These are phyloP conservation scores for Ustilago nuda DNA, from an alignment of 1,284 basidiomycete genomes.

Conservation along the genomic window DNA sequence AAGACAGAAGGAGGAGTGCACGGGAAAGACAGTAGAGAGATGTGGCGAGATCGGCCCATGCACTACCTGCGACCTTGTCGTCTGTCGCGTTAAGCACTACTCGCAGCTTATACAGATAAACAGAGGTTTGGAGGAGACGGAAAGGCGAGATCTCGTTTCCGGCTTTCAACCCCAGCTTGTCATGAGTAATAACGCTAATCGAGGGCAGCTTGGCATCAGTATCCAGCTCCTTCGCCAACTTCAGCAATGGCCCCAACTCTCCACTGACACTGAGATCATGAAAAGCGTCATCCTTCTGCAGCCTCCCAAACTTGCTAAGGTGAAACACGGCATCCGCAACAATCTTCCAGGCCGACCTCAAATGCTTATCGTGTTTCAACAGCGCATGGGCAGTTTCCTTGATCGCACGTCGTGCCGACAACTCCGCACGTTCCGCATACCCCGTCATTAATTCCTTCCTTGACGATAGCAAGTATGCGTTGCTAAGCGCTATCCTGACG, in stretches of 20 bases:
- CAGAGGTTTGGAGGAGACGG: slow-evolving; percentile 32
- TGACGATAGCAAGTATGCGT: slow-evolving; percentile 81
- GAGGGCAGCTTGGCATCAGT: slow-evolving; percentile 57
- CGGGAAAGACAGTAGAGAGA: slow-evolving; percentile 48
- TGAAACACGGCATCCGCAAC: slow-evolving; percentile 80
- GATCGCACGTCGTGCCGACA: slow-evolving; percentile 78
- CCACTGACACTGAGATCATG: slow-evolving; percentile 13
- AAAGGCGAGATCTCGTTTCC: slow-evolving; percentile 19
- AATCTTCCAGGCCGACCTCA: slow-evolving; percentile 80
- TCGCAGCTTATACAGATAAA: slow-evolving; percentile 62
- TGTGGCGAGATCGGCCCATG: slow-evolving; percentile 67
- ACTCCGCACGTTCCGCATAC: slow-evolving; percentile 80
- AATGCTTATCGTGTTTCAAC: slow-evolving; percentile 72
- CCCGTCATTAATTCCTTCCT: slow-evolving; percentile 77
- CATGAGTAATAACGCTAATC: slow-evolving; percentile 43
- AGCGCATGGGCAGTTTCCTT: slow-evolving; percentile 73
- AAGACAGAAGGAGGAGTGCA: slow-evolving; percentile 29
- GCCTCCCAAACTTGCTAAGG: slow-evolving; percentile 52
- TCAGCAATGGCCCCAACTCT: slow-evolving; percentile 28
- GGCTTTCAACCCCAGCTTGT: slow-evolving; percentile 15
- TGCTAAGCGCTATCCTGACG: slow-evolving; percentile 79
- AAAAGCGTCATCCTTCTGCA: slow-evolving; percentile 10
- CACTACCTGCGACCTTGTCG: slow-evolving; percentile 50
- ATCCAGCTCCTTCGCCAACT: slow-evolving; percentile 43
- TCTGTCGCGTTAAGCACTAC: slow-evolving; percentile 56